Conservation (phyloP, 2,329 filamentous ascomycete species). For the Xylaria arbuscula region DNA sequence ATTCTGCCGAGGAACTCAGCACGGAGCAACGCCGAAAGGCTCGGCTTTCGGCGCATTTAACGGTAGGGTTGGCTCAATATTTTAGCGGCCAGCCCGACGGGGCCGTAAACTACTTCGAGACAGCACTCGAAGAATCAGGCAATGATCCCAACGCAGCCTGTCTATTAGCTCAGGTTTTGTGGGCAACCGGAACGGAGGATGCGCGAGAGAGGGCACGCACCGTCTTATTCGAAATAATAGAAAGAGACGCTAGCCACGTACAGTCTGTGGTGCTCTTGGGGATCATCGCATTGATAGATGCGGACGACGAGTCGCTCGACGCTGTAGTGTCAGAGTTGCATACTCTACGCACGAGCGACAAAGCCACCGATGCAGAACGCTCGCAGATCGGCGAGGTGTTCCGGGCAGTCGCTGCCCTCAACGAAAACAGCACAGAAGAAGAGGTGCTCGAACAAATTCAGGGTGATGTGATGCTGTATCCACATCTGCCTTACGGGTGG, state of each 20-base stretch:
- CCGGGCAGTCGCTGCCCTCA: conserved; percentile 74
- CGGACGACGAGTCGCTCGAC: conserved; percentile 80
- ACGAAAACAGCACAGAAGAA: conserved; percentile 60
- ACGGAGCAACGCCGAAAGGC: conserved; percentile 74
- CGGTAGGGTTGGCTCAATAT: conserved; percentile 84
- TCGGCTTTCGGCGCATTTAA: conserved; percentile 85
- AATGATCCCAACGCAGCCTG: conserved; percentile 86
- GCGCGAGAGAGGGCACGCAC: conserved; percentile 81
- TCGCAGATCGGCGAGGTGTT: conserved; percentile 79
- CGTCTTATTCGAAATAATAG: conserved; percentile 83
- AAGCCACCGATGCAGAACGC: conserved; percentile 71
- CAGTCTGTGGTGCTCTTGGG: conserved; percentile 84
- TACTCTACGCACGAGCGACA: conserved; percentile 73
- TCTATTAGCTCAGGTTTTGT: conserved; percentile 88
- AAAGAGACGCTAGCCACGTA: conserved; percentile 78
- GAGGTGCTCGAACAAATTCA: conserved; percentile 73
- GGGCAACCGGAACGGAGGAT: conserved; percentile 83
- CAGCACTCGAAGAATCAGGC: conserved; percentile 80
- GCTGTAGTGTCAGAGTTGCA: conserved; percentile 84
- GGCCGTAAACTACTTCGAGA: conserved; percentile 82
- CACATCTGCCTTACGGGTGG: conserved; percentile 85
- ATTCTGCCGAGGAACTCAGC: conserved; percentile 73
- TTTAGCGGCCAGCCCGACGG: conserved; percentile 72
- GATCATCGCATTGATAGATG: conserved; percentile 83
- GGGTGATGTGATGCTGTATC: conserved; percentile 82